Base-by-base conservation (phyloP, 495 filamentous ascomycete genomes). In the Talaromyces borbonicus region DNA sequence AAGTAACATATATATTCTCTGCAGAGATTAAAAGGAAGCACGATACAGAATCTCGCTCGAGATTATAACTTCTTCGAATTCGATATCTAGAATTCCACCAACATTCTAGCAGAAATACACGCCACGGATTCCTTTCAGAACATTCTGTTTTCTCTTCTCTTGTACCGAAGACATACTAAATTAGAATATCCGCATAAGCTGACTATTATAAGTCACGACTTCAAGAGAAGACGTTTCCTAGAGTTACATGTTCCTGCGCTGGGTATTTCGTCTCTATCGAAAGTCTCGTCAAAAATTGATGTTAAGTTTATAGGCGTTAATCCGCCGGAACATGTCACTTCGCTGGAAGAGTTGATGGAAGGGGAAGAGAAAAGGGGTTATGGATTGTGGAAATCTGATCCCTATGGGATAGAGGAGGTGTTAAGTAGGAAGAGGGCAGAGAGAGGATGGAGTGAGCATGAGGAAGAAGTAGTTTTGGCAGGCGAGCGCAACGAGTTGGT, bases 41-140 rank as follows among this genome's bases (percentile, higher is more conserved):
- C n/a, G 4, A 22, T 3, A 15, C 37, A 79, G 75, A 68, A 69
- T 25, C 63, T 80, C 15, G 66, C 65, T 12, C 52, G 49, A 48
- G 60, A 67, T 8, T 68, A 69, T 41, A 43, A 59, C 41, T 68
- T 63, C 39, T 67, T 74, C 45, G 29, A 14, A 16, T 41, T 3
- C 11, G 44, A 41, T 19, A 56, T 57, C 16, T 45, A 65, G 15
- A 50, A 37, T 8, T 36, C 45, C 1, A 43, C 18, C 35, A 53
- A 65, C 30, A 63, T 81, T 31, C 56, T 70, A 5, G 55, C 77
- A 4, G 87, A 92, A 54, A 65, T 73, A 8, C 67, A 73, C 41
- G 84, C 87, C 0, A 73, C 83, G n/a, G 87, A 93, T 52, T 88
- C 83, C 3, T 87, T 84, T 54, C 76, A 82, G 47, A 93, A 92